phyloP scores from a whole-genome alignment of 2,329 filamentous ascomycete species.

The Curvularia sp. region DNA sequence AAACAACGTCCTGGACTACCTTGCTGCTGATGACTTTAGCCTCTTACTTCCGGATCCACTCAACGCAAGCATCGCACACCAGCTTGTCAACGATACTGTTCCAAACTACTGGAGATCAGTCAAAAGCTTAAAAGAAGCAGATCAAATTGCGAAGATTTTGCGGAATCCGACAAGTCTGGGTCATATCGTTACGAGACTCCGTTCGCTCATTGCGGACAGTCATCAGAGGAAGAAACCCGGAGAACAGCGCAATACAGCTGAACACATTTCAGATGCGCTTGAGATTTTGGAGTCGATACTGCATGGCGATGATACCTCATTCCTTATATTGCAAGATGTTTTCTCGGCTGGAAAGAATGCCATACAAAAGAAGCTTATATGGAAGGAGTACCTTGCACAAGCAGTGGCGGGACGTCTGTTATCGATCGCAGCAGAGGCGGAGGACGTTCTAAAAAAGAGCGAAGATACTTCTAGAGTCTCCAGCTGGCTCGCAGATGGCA shows the following conservation, averaged over 20 bases:
- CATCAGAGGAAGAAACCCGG: slow-evolving; percentile 46
- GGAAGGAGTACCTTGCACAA: slow-evolving; percentile 69
- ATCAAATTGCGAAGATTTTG: slow-evolving; percentile 68
- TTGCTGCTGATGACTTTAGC: slow-evolving; percentile 60
- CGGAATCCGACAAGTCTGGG: slow-evolving; percentile 79
- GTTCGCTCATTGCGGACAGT: slow-evolving; percentile 60
- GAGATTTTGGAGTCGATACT: slow-evolving; percentile 55
- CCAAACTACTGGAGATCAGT: slow-evolving; percentile 78
- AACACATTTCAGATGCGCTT: slow-evolving; percentile 53
- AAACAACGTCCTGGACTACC: slow-evolving; percentile 60
- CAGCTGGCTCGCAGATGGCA: slow-evolving; percentile 71
- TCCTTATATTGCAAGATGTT: slow-evolving; percentile 57
- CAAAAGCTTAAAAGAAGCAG: slow-evolving; percentile 10
- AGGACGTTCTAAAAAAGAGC: slow-evolving; percentile 56
- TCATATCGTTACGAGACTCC: slow-evolving; percentile 74
- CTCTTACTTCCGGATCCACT: slow-evolving; percentile 70
- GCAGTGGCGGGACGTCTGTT: slow-evolving; percentile 67
- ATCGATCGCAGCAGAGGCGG: slow-evolving; percentile 66
- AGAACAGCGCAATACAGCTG: slow-evolving; percentile 39
- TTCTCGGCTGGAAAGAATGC: slow-evolving; percentile 49
- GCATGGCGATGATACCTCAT: slow-evolving; percentile 53
- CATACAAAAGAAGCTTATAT: slow-evolving; percentile 61
- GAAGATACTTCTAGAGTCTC: slow-evolving; percentile 21
- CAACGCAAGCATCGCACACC: slow-evolving; percentile 76
- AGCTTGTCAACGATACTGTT: slow-evolving; percentile 75